phyloP scores from a whole-genome alignment of 2,329 filamentous ascomycete species.

The Colletotrichum godetiae region DNA sequence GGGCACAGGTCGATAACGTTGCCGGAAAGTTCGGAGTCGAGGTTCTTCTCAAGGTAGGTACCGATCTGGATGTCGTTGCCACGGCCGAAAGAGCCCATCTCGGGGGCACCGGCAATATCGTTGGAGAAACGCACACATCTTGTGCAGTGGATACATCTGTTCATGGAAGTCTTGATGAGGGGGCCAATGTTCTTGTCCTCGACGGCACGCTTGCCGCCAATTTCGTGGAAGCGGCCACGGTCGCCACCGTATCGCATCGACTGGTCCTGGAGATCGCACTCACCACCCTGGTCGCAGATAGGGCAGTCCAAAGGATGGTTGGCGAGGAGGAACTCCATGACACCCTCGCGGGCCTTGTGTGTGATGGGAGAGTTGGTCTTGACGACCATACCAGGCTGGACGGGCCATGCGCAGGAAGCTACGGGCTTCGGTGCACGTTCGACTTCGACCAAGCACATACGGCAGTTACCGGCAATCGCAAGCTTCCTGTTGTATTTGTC shows the following conservation, averaged over 20 bases:
- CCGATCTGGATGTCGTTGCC: slow-evolving; percentile 98
- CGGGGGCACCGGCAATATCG: slow-evolving; percentile 94
- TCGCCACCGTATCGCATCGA: slow-evolving; percentile 99
- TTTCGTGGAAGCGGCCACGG: slow-evolving; percentile 95
- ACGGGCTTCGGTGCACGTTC: slow-evolving; percentile 96
- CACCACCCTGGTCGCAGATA: slow-evolving; percentile 98
- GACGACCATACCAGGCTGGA: slow-evolving; percentile 98
- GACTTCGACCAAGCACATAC: slow-evolving; percentile 99
- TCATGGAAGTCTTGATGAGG: slow-evolving; percentile 99
- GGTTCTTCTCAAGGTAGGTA: slow-evolving; percentile 93
- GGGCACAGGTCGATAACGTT: slow-evolving; percentile 99
- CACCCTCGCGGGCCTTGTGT: slow-evolving; percentile 97
- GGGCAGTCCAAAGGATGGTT: slow-evolving; percentile 97
- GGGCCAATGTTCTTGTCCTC: slow-evolving; percentile 99
- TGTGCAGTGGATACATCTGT: slow-evolving; percentile 99
- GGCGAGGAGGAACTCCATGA: slow-evolving; percentile 98
- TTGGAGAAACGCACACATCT: slow-evolving; percentile 98
- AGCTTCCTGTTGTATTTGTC: slow-evolving; percentile 77
- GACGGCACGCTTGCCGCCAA: slow-evolving; percentile 94
- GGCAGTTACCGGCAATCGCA: slow-evolving; percentile 99
- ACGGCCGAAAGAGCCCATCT: slow-evolving; percentile 93
- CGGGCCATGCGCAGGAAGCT: slow-evolving; percentile 98
- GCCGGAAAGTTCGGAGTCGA: slow-evolving; percentile 94
- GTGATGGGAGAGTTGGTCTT: slow-evolving; percentile 97
- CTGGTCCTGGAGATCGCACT: slow-evolving; percentile 99